phyloP scores from a whole-genome alignment of 2,329 filamentous ascomycete species.

The Didymella segeticola region DNA sequence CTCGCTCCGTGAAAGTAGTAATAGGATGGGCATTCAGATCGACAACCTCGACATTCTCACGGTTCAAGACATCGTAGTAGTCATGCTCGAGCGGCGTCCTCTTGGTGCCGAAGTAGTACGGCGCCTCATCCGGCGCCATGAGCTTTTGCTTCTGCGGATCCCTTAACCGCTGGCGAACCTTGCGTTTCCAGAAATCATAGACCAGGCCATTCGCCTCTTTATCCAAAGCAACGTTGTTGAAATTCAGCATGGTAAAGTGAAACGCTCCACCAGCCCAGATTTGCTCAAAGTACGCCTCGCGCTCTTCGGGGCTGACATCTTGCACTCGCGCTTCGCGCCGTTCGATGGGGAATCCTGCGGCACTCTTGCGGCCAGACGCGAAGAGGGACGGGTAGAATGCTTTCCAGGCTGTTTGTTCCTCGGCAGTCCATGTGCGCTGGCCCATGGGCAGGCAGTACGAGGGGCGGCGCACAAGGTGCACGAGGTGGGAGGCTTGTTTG shows the following conservation, averaged over 20 bases:
- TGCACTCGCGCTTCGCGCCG: conserved; percentile 15
- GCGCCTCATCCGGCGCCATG: conserved; percentile 49
- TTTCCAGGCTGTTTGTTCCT: conserved; percentile 31
- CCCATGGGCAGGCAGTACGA: conserved; percentile 37
- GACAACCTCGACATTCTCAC: conserved; percentile 57
- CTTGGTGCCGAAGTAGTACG: conserved; percentile 53
- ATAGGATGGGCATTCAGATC: conserved; percentile 51
- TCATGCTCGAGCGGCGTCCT: conserved; percentile 46
- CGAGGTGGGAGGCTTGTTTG: conserved; percentile 28
- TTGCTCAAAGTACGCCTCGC: conserved; percentile 23
- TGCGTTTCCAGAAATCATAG: conserved; percentile 58
- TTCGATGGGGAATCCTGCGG: conserved; percentile 27
- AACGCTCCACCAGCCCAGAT: conserved; percentile 50
- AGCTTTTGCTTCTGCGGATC: conserved; percentile 50
- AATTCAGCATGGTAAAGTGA: conserved; percentile 43
- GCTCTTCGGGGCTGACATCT: conserved; percentile 23
- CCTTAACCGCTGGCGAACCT: conserved; percentile 46
- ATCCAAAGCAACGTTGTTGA: conserved; percentile 44
- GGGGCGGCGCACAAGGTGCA: conserved; percentile 30
- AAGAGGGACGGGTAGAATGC: conserved; percentile 36
- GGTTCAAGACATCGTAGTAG: conserved; percentile 50
- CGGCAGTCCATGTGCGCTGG: conserved; percentile 25
- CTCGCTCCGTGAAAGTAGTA: conserved; percentile 55
- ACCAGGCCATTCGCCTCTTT: conserved; percentile 48
- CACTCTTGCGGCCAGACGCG: conserved; percentile 14